Conservation (phyloP, 345 rosid species). For the Gossypium raimondii region DNA sequence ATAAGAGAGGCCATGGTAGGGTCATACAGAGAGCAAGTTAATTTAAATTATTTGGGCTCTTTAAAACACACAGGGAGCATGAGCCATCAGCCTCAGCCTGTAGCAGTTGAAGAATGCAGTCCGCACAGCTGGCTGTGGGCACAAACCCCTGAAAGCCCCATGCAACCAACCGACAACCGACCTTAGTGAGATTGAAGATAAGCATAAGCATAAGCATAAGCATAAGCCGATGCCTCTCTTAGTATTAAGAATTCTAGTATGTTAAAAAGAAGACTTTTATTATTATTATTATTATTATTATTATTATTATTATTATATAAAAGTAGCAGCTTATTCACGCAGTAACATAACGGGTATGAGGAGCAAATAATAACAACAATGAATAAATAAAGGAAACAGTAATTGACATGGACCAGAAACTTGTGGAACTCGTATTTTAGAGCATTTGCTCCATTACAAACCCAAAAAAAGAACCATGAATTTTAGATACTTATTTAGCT, state of each 20-base stretch:
- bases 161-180: background rate
- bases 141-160: background rate
- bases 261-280: too few relatives aligned
- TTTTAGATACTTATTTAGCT: background rate
- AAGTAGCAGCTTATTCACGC: too few relatives aligned
- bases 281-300: too few relatives aligned
- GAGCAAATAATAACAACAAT: background rate
- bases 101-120: background rate
- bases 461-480: background rate
- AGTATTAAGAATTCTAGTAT: too few relatives aligned
- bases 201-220: background rate
- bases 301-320: too few relatives aligned
- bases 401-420: background rate
- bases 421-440: conserved; percentile 10
- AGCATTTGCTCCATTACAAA: conserved; percentile 6
- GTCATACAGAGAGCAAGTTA: background rate
- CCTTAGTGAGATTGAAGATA: background rate
- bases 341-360: too few relatives aligned
- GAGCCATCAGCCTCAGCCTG: conserved; percentile 7
- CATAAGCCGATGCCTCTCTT: background rate
- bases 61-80: conserved; percentile 14
- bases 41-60: background rate
- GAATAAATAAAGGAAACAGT: background rate
- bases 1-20: background rate
- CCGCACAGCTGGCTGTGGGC: background rate